Percentiles rank a stretch among this genome's conserved stretches.
Evolutionary conservation across 306 rosid genomes (phyloP).

Genomic region (Trifolium dubium): DNA sequence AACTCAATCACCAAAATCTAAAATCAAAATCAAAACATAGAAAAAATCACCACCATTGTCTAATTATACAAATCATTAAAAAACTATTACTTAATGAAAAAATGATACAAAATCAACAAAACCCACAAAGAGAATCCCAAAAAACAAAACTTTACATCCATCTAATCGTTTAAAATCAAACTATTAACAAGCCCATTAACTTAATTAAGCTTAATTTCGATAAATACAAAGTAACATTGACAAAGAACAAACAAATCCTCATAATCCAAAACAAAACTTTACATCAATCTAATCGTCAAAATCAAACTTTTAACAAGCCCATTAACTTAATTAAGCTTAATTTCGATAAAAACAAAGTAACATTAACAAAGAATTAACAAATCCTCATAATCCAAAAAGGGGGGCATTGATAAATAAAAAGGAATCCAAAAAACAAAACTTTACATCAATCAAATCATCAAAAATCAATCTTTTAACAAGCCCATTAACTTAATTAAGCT

Average conservation of each 20-base stretch:
- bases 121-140: conserved; percentile 22
- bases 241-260: background rate
- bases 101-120: conserved; percentile 22
- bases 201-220: conserved; percentile 26
- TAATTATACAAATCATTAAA: conserved; percentile 3
- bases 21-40: conserved; percentile 36
- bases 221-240: conserved; percentile 27
- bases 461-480: conserved; percentile 25
- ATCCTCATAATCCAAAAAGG: background rate
- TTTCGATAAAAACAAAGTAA: conserved; percentile 31
- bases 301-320: conserved; percentile 24
- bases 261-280: background rate
- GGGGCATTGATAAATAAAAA: background rate
- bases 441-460: conserved; percentile 25
- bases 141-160: conserved; percentile 5
- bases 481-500: conserved; percentile 32
- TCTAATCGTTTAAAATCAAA: conserved; percentile 25
- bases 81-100: background rate
- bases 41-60: conserved; percentile 22
- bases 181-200: conserved; percentile 22
- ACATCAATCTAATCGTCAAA: conserved; percentile 29
- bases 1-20: conserved; percentile 41
- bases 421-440: background rate
- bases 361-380: background rate
- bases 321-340: conserved; percentile 28